Conservation (phyloP, 2,329 filamentous ascomycete species). For the Cercospora sesami region DNA sequence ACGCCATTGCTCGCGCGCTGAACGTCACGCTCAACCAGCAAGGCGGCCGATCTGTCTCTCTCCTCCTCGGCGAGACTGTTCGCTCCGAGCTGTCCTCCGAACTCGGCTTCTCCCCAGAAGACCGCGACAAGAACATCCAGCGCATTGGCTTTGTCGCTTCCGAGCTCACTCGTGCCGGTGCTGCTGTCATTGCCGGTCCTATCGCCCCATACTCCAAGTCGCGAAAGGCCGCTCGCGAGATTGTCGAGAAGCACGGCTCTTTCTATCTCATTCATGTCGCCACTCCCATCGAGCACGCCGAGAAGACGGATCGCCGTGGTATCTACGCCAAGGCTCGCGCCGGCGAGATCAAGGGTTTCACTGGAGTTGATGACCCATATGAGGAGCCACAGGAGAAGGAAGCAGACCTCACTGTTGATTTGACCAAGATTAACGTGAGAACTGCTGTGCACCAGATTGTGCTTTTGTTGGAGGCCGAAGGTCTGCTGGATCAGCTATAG, state of each 20-base stretch:
- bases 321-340: constrained; percentile 80
- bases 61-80: constrained; percentile 93
- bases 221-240: constrained; percentile 74
- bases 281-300: constrained; percentile 85
- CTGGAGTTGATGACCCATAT: constrained; percentile 95
- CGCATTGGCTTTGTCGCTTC: constrained; percentile 95
- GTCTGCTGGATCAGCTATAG: constrained; percentile 71
- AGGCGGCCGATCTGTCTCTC: constrained; percentile 88
- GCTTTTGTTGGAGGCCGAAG: constrained; percentile 83
- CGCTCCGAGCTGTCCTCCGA: constrained; percentile 90
- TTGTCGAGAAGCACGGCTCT: constrained; percentile 81
- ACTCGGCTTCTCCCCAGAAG: constrained; percentile 89
- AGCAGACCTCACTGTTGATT: constrained; percentile 80
- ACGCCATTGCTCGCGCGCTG: constrained; percentile 89
- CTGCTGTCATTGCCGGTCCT: constrained; percentile 92
- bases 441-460: constrained; percentile 97
- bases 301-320: constrained; percentile 92
- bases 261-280: constrained; percentile 97
- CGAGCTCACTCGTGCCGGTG: constrained; percentile 88
- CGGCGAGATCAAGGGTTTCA: constrained; percentile 97
- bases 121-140: constrained; percentile 91
- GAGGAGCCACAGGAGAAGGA: constrained; percentile 79
- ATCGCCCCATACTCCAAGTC: constrained; percentile 89
- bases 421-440: constrained; percentile 82
- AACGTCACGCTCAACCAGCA: constrained; percentile 98